Evolutionary conservation across 2,329 filamentous ascomycete genomes (phyloP).

Genomic region (Bimuria novae-zelandiae): DNA sequence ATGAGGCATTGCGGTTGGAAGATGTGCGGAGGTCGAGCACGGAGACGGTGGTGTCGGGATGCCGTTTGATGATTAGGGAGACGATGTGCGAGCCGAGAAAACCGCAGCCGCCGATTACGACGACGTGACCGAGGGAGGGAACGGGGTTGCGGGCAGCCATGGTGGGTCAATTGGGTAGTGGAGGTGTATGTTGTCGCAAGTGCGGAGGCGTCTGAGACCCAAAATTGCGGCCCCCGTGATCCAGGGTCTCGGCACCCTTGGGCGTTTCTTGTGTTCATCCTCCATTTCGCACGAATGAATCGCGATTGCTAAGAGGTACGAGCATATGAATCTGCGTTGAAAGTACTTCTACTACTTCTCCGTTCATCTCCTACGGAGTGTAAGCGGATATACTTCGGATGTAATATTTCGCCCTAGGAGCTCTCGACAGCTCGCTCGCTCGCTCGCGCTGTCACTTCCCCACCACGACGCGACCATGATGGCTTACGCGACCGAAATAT

Average conservation of each 20-base stretch:
- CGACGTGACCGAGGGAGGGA: slow-evolving; percentile 50
- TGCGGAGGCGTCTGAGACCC: neutral
- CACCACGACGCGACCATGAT: slow-evolving; percentile 24
- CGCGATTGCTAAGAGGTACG: too few species aligned
- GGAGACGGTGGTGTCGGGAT: slow-evolving; percentile 50
- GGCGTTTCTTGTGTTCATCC: neutral
- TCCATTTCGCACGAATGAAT: too few species aligned
- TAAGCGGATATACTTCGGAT: slow-evolving; percentile 6
- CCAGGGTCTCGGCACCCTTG: neutral
- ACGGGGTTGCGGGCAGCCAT: slow-evolving; percentile 11
- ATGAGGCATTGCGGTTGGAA: slow-evolving; percentile 45
- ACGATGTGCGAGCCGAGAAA: slow-evolving; percentile 59
- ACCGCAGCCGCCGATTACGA: slow-evolving; percentile 57
- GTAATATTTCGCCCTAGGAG: neutral
- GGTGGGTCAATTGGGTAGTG: slow-evolving; percentile 23
- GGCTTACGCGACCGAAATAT: slow-evolving; percentile 34
- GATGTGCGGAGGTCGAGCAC: slow-evolving; percentile 54
- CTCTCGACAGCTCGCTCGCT: neutral
- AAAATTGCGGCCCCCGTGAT: neutral
- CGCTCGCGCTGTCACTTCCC: neutral
- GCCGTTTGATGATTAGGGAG: slow-evolving; percentile 47
- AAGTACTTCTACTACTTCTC: too few species aligned
- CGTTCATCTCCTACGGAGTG: too few species aligned
- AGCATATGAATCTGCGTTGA: too few species aligned
- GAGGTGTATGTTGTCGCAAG: slow-evolving; percentile 9